phyloP scores from a whole-genome alignment of 371 early-diverging fungal species.

The Zancudomyces culisetae region DNA sequence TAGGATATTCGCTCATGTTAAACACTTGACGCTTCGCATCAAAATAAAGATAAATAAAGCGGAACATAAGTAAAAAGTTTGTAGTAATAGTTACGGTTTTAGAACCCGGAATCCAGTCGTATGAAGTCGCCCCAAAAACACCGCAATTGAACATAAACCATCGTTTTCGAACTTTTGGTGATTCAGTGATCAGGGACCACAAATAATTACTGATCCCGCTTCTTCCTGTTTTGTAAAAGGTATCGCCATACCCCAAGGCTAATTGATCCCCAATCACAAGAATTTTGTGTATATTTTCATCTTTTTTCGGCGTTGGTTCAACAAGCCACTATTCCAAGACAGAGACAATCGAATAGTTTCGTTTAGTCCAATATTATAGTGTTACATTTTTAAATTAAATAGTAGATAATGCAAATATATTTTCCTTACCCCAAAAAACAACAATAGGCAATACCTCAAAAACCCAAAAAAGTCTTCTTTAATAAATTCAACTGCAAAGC shows the following conservation, averaged over 20 bases:
- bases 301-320: background rate
- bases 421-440: no score
- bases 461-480: no score
- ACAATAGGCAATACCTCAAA: no score
- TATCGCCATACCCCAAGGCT: background rate
- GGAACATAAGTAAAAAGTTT: no score
- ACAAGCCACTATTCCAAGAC: background rate
- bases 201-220: background rate
- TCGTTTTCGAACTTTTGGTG: background rate
- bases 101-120: background rate
- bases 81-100: background rate
- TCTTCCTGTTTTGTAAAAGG: background rate
- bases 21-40: no score
- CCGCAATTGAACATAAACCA: background rate
- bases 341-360: no score
- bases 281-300: background rate
- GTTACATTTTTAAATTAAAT: no score
- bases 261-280: background rate
- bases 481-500: no score
- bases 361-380: no score
- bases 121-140: background rate
- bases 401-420: no score
- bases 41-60: no score
- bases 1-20: no score
- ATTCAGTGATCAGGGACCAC: background rate